Percentiles rank a stretch among this genome's conserved stretches.
phyloP scores from a whole-genome alignment of 1,139 yeast species.

The Meyerozyma carpophila region DNA sequence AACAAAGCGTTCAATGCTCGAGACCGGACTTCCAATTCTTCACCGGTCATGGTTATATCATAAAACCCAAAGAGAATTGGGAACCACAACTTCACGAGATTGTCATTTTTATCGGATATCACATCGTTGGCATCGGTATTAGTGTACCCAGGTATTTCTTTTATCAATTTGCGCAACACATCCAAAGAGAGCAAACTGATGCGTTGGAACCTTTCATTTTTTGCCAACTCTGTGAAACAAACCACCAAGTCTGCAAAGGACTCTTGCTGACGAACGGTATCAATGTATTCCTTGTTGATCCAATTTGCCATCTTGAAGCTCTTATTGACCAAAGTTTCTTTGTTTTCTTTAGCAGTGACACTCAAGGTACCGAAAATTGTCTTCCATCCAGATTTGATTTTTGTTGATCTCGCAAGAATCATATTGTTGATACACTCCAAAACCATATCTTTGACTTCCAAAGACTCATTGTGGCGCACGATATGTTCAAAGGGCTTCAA shows the following conservation, averaged over 20 bases:
- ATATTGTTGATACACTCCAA: conserved; percentile 85
- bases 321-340: conserved; percentile 55
- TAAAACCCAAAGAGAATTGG: conserved; percentile 83
- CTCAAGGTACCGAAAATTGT: conserved; percentile 77
- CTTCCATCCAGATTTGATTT: conserved; percentile 92
- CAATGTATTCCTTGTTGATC: conserved; percentile 59
- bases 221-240: conserved; percentile 76
- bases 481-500: conserved; percentile 86
- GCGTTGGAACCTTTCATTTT: conserved; percentile 79
- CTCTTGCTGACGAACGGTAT: conserved; percentile 64
- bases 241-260: conserved; percentile 69
- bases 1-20: conserved; percentile 80
- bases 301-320: conserved; percentile 60
- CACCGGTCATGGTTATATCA: conserved; percentile 88
- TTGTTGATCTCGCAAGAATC: conserved; percentile 68
- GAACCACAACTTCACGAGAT: conserved; percentile 56
- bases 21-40: conserved; percentile 90
- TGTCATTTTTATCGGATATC: conserved; percentile 25
- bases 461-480: conserved; percentile 58
- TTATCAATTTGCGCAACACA: conserved; percentile 61
- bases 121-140: conserved; percentile 17
- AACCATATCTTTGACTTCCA: conserved; percentile 82
- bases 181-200: conserved; percentile 77
- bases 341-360: conserved; percentile 53
- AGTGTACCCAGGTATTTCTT: conserved; percentile 46